phyloP scores from a whole-genome alignment of 768 basidiomycete species.

The Panus rudis region DNA sequence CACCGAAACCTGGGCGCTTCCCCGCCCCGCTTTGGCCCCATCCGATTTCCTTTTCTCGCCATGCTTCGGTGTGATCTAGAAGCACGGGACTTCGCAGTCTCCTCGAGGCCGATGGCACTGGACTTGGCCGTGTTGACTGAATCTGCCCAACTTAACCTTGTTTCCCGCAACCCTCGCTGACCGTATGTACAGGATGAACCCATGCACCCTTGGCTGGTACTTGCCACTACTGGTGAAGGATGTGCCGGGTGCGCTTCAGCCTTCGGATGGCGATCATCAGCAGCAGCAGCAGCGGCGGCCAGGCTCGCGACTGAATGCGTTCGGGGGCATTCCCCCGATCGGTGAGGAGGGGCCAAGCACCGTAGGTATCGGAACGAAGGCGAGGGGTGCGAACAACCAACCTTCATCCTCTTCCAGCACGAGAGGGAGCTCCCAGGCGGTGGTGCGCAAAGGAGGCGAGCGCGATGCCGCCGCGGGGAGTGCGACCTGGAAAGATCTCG shows the following conservation, averaged over 20 bases:
- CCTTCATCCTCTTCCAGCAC: slow-evolving; percentile 5
- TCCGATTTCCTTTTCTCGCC: not conserved
- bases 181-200: slow-evolving; percentile 69
- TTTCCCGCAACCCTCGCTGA: slow-evolving; percentile 1
- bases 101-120: not conserved
- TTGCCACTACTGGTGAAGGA: slow-evolving; percentile 76
- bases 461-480: slow-evolving; percentile 1
- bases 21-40: not conserved
- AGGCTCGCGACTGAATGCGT: not conserved
- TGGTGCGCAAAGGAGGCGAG: not conserved
- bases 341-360: too few relatives aligned
- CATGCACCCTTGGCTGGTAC: slow-evolving; percentile 94
- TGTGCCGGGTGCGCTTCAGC: slow-evolving; percentile 59
- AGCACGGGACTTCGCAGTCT: not conserved
- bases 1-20: not conserved
- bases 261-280: slow-evolving; percentile 29
- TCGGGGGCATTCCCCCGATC: too few relatives aligned
- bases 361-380: slow-evolving; percentile 7
- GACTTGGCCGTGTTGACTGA: slow-evolving; percentile 4
- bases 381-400: slow-evolving; percentile 26
- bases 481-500: slow-evolving; percentile 66
- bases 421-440: not conserved
- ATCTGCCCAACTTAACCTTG: slow-evolving; percentile 7
- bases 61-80: not conserved
- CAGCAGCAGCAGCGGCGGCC: not conserved